A percentile compares a stretch with the other conserved stretches of the same genome.
Evolutionary conservation across 257 asterid genomes (phyloP).

Genomic region (Solanum tacnaense): DNA sequence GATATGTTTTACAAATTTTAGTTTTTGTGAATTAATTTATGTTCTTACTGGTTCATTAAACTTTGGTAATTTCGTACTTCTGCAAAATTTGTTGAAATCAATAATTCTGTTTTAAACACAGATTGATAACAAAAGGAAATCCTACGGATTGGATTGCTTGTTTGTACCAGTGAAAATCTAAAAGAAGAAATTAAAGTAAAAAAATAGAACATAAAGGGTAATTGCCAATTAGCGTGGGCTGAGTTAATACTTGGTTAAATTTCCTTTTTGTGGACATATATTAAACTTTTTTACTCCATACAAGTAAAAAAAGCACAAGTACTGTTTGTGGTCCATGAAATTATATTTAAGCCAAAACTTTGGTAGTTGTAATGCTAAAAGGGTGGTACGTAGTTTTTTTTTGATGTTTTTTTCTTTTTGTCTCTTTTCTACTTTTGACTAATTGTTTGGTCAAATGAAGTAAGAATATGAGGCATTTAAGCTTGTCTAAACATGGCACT

Average conservation of each 20-base stretch:
- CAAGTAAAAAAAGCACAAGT: not conserved
- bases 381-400: too few relatives aligned
- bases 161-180: too few relatives aligned
- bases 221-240: not conserved
- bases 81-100: too few relatives aligned
- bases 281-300: not conserved
- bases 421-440: not conserved
- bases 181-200: not conserved
- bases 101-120: too few relatives aligned
- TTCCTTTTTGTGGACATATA: not conserved
- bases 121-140: too few relatives aligned
- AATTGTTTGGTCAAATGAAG: constrained; percentile 1
- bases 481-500: not conserved
- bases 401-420: not conserved
- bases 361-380: not conserved
- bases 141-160: too few relatives aligned
- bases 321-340: not conserved
- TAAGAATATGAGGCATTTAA: not conserved
- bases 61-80: too few relatives aligned
- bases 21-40: too few relatives aligned
- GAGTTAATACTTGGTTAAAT: not conserved
- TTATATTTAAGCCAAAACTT: not conserved
- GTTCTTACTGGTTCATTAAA: too few relatives aligned
- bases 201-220: not conserved
- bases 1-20: too few relatives aligned